phyloP scores from a whole-genome alignment of 352 stramenopile genomes.

The Phytophthora ramorum region DNA sequence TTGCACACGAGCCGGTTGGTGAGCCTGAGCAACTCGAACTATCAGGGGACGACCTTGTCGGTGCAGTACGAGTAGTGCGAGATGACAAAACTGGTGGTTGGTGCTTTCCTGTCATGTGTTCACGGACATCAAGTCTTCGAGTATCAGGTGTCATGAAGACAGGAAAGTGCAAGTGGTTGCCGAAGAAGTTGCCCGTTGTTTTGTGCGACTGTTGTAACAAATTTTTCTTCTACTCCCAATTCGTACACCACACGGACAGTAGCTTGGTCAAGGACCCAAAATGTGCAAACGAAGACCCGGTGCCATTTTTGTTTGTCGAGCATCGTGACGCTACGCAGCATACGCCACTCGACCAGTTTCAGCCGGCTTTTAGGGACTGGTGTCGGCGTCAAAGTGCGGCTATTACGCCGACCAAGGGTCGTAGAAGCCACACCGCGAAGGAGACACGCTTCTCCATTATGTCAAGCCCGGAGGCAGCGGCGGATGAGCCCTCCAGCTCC shows the following conservation, averaged over 20 bases:
- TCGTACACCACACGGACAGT: conserved; percentile 36
- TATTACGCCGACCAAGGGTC: conserved; percentile 17
- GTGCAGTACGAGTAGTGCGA: conserved; percentile 21
- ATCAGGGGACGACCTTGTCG: conserved; percentile 27
- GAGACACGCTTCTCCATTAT: not conserved
- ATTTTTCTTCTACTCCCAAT: conserved; percentile 9
- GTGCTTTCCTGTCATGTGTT: conserved; percentile 35
- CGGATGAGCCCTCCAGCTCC: not conserved
- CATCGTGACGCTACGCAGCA: conserved; percentile 24
- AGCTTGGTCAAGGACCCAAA: conserved; percentile 27
- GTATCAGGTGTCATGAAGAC: conserved; percentile 28
- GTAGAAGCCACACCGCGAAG: conserved; percentile 5
- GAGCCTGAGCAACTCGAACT: conserved; percentile 19
- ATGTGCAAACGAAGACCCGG: conserved; percentile 20
- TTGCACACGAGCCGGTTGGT: conserved; percentile 10
- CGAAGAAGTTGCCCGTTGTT: conserved; percentile 15
- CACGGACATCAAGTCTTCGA: conserved; percentile 25
- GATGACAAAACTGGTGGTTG: conserved; percentile 18
- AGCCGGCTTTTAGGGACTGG: conserved; percentile 19
- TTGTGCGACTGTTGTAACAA: conserved; percentile 33
- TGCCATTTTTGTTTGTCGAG: conserved; percentile 38
- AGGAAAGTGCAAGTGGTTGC: conserved; percentile 28
- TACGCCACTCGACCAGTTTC: conserved; percentile 21
- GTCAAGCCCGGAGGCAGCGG: not conserved
- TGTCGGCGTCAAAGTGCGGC: conserved; percentile 6